These are phyloP conservation scores for Xylariaceae sp. DNA, from an alignment of 2,329 filamentous ascomycete species.

Conservation along the genomic window DNA sequence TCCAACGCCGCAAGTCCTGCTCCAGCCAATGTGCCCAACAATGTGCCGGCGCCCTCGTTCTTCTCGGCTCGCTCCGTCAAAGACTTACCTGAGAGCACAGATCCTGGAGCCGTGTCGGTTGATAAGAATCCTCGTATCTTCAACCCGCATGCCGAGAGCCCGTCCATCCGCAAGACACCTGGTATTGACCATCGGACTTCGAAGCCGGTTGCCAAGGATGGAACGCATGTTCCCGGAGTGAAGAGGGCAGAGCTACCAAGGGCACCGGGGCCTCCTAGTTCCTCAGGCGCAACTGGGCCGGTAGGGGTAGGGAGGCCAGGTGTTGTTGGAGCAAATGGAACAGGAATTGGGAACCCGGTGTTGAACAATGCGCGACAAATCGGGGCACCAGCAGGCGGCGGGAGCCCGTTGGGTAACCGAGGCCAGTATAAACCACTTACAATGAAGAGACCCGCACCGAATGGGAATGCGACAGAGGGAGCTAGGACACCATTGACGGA, in stretches of 20 bases:
- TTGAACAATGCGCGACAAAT: constrained; percentile 53
- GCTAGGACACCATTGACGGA: constrained; percentile 46
- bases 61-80: constrained; percentile 64
- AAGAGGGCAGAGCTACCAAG: constrained; percentile 23
- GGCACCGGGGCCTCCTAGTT: not conserved
- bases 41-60: constrained; percentile 36
- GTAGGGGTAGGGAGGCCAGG: constrained; percentile 22
- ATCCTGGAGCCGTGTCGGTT: not conserved
- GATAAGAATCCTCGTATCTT: constrained; percentile 51
- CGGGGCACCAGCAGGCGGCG: constrained; percentile 49
- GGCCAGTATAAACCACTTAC: constrained; percentile 56
- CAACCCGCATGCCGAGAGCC: constrained; percentile 71
- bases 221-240: constrained; percentile 46
- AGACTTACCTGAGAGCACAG: constrained; percentile 40
- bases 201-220: constrained; percentile 61
- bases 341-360: constrained; percentile 43
- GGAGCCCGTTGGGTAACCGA: constrained; percentile 56
- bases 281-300: constrained; percentile 10
- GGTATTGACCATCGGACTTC: constrained; percentile 79
- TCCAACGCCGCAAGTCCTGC: constrained; percentile 16
- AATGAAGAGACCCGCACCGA: constrained; percentile 46
- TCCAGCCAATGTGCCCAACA: too few relatives aligned
- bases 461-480: constrained; percentile 12
- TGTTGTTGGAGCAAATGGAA: constrained; percentile 27
- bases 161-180: constrained; percentile 83